Conservation (phyloP, 139 green algal genomes). For the Trebouxia sp. region DNA sequence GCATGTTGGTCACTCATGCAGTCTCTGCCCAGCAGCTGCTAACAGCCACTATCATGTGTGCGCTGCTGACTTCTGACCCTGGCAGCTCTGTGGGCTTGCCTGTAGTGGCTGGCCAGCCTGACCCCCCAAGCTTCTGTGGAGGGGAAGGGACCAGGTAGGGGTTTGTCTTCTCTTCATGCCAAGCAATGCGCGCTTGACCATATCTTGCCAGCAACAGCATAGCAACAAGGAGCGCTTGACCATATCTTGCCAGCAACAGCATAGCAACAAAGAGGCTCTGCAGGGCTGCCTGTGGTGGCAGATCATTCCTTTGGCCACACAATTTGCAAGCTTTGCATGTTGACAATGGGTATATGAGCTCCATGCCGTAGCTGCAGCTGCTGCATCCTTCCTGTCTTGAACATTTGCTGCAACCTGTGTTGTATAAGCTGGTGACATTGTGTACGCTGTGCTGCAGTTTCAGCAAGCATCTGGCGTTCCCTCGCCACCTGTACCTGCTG, state of each 20-base stretch:
- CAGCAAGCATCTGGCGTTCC: conserved; percentile 34
- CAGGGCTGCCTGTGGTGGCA: neutral
- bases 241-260: neutral
- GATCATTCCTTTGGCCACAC: neutral
- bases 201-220: neutral
- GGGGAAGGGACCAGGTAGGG: conserved; percentile 12
- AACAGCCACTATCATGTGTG: conserved; percentile 22
- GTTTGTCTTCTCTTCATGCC: neutral
- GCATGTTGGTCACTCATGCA: conserved; percentile 1
- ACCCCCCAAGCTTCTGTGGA: conserved; percentile 29
- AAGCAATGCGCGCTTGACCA: neutral
- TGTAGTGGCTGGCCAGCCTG: conserved; percentile 7
- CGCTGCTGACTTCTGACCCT: neutral
- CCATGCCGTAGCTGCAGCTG: neutral
- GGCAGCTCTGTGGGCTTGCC: neutral
- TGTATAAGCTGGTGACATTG: neutral
- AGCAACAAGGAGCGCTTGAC: neutral
- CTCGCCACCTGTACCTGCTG: conserved; percentile 29
- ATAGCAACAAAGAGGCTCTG: neutral
- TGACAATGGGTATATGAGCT: neutral
- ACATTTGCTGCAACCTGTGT: neutral
- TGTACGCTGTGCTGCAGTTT: neutral
- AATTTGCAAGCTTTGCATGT: neutral
- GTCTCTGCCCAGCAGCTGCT: conserved; percentile 36
- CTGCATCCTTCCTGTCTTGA: neutral